These are phyloP conservation scores for Allomyces macrogynus DNA, from an alignment of 192 early-diverging fungal species.

Conservation along the genomic window DNA sequence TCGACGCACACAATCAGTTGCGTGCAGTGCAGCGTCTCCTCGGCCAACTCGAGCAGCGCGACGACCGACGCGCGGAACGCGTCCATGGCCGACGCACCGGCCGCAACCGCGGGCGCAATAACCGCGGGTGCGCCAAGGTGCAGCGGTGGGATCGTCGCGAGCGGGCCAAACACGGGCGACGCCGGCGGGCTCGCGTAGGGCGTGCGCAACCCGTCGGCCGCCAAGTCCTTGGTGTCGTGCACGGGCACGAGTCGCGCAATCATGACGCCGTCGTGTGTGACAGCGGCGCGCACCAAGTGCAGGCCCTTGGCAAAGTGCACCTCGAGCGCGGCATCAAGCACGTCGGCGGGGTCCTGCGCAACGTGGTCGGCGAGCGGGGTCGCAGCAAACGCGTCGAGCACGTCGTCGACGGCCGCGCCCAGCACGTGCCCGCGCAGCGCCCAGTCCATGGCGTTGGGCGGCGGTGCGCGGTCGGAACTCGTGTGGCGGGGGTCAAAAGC, in stretches of 20 bases:
- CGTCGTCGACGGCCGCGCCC: neutral
- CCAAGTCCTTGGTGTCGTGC: conserved; percentile 9
- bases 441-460: conserved; percentile 5
- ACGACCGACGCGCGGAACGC: conserved; percentile 16
- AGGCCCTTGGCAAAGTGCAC: conserved; percentile 1
- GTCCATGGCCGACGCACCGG: conserved; percentile 8
- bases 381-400: neutral
- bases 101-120: conserved; percentile 7
- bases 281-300: too few relatives aligned
- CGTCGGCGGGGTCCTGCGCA: conserved; percentile 1
- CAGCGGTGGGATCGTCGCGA: conserved; percentile 18
- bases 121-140: conserved; percentile 3
- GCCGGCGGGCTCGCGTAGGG: conserved; percentile 6
- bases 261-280: too few relatives aligned
- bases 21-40: conserved; percentile 16
- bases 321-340: conserved; percentile 11
- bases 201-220: conserved; percentile 17
- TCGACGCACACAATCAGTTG: conserved; percentile 17
- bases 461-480: neutral
- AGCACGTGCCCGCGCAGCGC: conserved; percentile 3
- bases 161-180: conserved; percentile 10
- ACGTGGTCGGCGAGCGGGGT: neutral
- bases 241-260: conserved; percentile 8
- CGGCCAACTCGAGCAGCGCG: conserved; percentile 26
- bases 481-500: conserved; percentile 21